phyloP scores from a whole-genome alignment of 768 basidiomycete species.

The Boletus coccyginus region DNA sequence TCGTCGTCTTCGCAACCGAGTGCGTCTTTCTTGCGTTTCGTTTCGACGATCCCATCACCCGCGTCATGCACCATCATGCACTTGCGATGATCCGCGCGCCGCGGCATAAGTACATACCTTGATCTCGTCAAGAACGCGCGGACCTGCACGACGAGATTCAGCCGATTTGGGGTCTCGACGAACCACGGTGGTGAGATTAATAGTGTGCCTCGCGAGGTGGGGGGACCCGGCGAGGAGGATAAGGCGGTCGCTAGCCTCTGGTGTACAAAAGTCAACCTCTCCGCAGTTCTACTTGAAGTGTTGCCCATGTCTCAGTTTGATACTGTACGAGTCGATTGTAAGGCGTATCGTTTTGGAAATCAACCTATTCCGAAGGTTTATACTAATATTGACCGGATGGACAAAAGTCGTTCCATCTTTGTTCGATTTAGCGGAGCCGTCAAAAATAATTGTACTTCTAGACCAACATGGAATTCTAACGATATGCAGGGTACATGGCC shows the following conservation, averaged over 20 bases:
- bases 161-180: slow-evolving; percentile 23
- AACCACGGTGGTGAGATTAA: slow-evolving; percentile 22
- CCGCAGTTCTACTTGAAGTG: slow-evolving; percentile 65
- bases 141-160: neutral
- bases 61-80: neutral
- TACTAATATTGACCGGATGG: neutral
- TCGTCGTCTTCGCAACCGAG: slow-evolving; percentile 23
- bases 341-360: neutral
- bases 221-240: slow-evolving; percentile 29
- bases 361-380: neutral
- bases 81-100: slow-evolving; percentile 7
- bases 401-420: neutral
- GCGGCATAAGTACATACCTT: neutral
- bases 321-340: too few species aligned
- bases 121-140: neutral
- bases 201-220: slow-evolving; percentile 43
- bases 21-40: neutral
- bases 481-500: neutral
- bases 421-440: neutral
- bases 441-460: neutral
- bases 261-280: slow-evolving; percentile 61
- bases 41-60: neutral
- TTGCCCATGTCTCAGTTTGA: slow-evolving; percentile 43
- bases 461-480: slow-evolving; percentile 3
- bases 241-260: slow-evolving; percentile 35